phyloP scores from a whole-genome alignment of 352 stramenopile genomes.

The Globisporangium spiculum region DNA sequence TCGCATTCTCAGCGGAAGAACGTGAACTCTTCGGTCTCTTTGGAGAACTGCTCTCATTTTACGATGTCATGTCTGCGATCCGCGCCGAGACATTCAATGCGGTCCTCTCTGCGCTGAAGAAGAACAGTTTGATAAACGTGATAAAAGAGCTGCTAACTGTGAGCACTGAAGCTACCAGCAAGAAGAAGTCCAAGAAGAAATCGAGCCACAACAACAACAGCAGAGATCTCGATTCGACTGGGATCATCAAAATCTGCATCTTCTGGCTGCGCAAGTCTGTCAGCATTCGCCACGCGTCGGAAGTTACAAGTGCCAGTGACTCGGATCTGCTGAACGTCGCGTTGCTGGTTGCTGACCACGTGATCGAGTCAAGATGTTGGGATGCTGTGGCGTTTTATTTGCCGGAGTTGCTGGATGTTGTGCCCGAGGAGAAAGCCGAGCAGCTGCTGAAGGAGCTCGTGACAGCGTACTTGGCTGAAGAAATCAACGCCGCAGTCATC shows the following conservation, averaged over 20 bases:
- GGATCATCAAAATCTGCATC: constrained; percentile 78
- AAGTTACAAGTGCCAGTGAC: constrained; percentile 11
- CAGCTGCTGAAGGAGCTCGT: constrained; percentile 35
- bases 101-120: constrained; percentile 41
- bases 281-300: constrained; percentile 19
- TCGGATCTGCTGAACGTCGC: constrained; percentile 29
- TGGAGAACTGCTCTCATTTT: constrained; percentile 73
- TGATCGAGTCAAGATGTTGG: constrained; percentile 65
- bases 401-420: constrained; percentile 51
- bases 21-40: constrained; percentile 70
- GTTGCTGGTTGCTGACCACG: constrained; percentile 52
- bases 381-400: constrained; percentile 69
- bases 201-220: background rate
- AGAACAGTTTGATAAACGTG: constrained; percentile 27
- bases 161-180: constrained; percentile 12
- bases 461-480: constrained; percentile 32
- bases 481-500: background rate
- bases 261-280: constrained; percentile 45
- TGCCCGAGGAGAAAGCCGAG: constrained; percentile 23
- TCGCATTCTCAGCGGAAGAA: constrained; percentile 38
- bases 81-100: constrained; percentile 44
- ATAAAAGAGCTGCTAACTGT: constrained; percentile 41
- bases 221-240: constrained; percentile 32
- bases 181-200: constrained; percentile 8
- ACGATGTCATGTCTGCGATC: constrained; percentile 42